Percentiles rank a stretch among this genome's conserved stretches.
phyloP scores from a whole-genome alignment of 139 green algal species.

The Pseudopediastrum boryanum region DNA sequence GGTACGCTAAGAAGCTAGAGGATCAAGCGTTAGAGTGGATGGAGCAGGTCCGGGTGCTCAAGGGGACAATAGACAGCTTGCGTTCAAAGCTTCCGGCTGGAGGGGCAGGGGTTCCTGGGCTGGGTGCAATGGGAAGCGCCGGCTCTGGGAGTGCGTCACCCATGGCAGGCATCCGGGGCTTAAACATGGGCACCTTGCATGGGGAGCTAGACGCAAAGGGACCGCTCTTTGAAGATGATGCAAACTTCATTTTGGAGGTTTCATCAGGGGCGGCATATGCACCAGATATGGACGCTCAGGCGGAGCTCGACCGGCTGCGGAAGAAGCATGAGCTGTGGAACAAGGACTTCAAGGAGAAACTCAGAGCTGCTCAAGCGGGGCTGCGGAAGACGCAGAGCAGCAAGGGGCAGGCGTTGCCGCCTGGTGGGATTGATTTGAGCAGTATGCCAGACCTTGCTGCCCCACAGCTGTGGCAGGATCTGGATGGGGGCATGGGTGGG shows the following conservation, averaged over 20 bases:
- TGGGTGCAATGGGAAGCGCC: neutral
- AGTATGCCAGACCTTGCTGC: constrained; percentile 29
- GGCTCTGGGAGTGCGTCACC: neutral
- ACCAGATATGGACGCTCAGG: constrained; percentile 23
- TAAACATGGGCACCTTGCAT: neutral
- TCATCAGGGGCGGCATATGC: constrained; percentile 7
- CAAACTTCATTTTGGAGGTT: constrained; percentile 28
- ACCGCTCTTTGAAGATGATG: constrained; percentile 39
- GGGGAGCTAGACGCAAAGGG: constrained; percentile 8
- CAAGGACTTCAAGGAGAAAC: constrained; percentile 35
- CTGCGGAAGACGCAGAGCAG: neutral
- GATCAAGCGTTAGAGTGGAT: constrained; percentile 52
- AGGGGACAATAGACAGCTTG: constrained; percentile 50
- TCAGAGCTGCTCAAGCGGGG: constrained; percentile 19
- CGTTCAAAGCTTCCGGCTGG: constrained; percentile 11
- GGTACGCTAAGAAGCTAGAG: constrained; percentile 61
- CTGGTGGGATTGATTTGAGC: constrained; percentile 1
- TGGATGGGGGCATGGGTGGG: constrained; percentile 11
- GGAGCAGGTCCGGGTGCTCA: constrained; percentile 52
- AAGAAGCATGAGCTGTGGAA: constrained; percentile 38
- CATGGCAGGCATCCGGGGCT: neutral
- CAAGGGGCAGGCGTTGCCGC: neutral
- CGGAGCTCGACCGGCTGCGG: constrained; percentile 31
- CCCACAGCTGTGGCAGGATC: constrained; percentile 1
- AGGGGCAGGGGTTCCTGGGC: neutral